Conservation (phyloP, 2,329 filamentous ascomycete species). For the Malbranchea cinnamomea region DNA sequence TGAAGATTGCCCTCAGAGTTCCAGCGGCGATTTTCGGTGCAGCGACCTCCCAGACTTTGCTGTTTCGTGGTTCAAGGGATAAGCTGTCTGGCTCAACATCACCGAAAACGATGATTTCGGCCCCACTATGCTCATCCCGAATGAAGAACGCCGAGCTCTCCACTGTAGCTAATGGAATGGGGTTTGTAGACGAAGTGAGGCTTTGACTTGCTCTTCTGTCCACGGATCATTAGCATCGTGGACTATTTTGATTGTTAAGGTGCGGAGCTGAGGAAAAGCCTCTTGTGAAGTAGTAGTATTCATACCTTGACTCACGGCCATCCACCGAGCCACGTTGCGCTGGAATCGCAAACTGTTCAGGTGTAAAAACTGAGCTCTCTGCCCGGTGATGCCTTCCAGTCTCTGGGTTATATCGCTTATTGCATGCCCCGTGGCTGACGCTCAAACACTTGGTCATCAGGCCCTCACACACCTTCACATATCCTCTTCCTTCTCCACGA, state of each 20-base stretch:
- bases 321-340: constrained; percentile 21
- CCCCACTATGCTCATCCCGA: constrained; percentile 52
- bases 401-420: constrained; percentile 45
- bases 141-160: constrained; percentile 93
- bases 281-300: constrained; percentile 9
- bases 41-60: constrained; percentile 73
- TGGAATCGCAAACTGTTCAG: constrained; percentile 34
- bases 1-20: constrained; percentile 66
- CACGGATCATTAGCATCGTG: constrained; percentile 1
- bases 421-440: constrained; percentile 81
- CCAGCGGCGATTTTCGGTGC: constrained; percentile 68
- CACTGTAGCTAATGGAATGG: constrained; percentile 18
- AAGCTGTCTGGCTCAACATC: constrained; percentile 88
- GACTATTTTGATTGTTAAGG: constrained; percentile 1
- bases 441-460: constrained; percentile 78
- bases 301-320: constrained; percentile 19
- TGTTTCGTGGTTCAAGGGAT: constrained; percentile 66
- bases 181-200: too few species aligned
- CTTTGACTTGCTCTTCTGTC: too few species aligned
- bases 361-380: constrained; percentile 27
- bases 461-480: constrained; percentile 76
- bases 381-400: constrained; percentile 44
- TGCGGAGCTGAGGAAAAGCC: constrained; percentile 17
- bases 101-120: constrained; percentile 83
- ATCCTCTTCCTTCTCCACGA: constrained; percentile 64